Base-by-base conservation (phyloP, 495 filamentous ascomycete species). In the Xylaria nigripes region DNA sequence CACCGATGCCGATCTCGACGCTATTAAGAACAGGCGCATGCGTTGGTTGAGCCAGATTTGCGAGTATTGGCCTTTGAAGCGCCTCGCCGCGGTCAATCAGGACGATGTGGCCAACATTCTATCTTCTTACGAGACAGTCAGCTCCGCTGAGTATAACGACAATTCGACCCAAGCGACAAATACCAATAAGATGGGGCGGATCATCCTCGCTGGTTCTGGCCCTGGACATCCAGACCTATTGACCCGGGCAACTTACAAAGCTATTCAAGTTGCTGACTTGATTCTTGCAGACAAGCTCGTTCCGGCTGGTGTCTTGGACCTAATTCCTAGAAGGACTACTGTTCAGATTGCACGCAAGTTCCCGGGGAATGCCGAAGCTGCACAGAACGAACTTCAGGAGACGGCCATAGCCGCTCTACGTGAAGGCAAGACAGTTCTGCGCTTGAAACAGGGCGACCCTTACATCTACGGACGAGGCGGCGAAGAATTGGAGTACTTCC, bases 221-320 rank as follows among this genome's bases (percentile, higher is more conserved):
- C 93, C 93, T 6, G 93, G 93, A 9, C 86, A 96, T 64, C 94
- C 93, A 1, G 87, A 92, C 62, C 76, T 97, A 1, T 81, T 98
- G 24, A 97, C 94, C 2, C 79, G 82, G 12, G 94, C 94, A 9
- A 94, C 94, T 1, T 81, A 89, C 68, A 85, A 87, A 55, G 92
- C 93, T 0, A 91, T 98, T 42, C 79, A 83, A 45, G 71, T 71
- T 43, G 93, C 93, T 7, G 89, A 95, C 66, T 74, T 98, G 7
- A 81, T 98, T 47, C 82, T 98, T 4, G 91, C 92, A 10, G 93
- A 98, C 72, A 98, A 98, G 68, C 87, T 98, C 45, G 93, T 98
- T 3, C 93, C 93, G 0, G 76, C 86, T 1, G 83, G 86, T 6
- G 86, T 98, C 6, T 72, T 98, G 12, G 86, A 89, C 50, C 81